Base-by-base conservation (phyloP, 192 early-diverging fungal species). In the Chytriomyces hyalinus region DNA sequence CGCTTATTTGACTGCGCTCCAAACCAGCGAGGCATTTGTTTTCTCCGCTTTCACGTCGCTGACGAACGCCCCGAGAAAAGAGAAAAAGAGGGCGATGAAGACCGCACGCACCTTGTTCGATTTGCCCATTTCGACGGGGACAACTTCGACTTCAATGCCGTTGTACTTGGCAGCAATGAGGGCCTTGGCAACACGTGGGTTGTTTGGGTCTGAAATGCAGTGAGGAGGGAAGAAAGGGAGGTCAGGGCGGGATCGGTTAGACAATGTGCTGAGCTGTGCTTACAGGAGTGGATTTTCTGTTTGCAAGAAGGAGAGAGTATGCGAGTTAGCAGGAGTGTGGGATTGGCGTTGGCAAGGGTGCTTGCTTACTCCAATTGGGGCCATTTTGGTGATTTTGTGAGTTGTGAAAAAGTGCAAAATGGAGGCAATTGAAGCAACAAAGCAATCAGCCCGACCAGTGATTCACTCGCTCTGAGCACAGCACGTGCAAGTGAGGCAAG, bases 121-220 rank as follows among this genome's bases (percentile, higher is more conserved):
- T 48, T 85, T 87, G 48, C 86, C 88, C 73, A 94, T 81, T 81
- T 88, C 78, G 80, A 95, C 77, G 24, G 64, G 57, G 70, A 83
- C 82, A 74, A 89, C 84, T 28, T 87, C 89, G 75, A 98, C 81
- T 45, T 94, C 90, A 48, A 94, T 72, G 80, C 89, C 90, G 81
- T 91, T 91, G 82, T 93, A 92, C 78, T 91, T 86, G 82, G 94
- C 95, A 36, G 86, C 91, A 76, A 94, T 85, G 84, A 90, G 88
- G 53, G 87, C 84, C 85, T 92, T 92, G 81, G 82, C 85, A 74
- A 89, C 88, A 67, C 92, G 90, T 67, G 89, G 86, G 88, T 92
- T 93, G 80, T 90, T 81, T 73, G 91, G 89, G 83, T 93, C 72
- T 74, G 36, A 26, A 5, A 4, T 71, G n/a, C 17, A 57, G n/a